Percentiles rank a stretch among this genome's conserved stretches.
phyloP scores from a whole-genome alignment of 805 yeast genomes.

The Lipomyces sp. region DNA sequence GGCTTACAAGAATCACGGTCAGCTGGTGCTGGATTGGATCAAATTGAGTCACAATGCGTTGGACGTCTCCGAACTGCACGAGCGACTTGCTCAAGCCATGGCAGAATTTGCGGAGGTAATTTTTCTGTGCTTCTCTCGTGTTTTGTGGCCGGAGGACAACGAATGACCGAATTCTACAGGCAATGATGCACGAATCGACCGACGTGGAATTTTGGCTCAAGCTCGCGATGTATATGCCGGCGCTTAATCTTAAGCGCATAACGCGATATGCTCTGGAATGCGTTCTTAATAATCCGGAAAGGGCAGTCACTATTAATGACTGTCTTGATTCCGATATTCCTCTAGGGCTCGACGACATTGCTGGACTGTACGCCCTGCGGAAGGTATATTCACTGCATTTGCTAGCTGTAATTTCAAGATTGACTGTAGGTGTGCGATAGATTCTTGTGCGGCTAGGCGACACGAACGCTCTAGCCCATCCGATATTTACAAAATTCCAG shows the following conservation, averaged over 20 bases:
- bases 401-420: background rate
- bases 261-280: slow-evolving; percentile 24
- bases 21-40: slow-evolving; percentile 53
- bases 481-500: slow-evolving; percentile 8
- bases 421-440: background rate
- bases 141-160: slow-evolving; percentile 29
- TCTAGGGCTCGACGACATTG: slow-evolving; percentile 19
- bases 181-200: slow-evolving; percentile 56
- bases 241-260: slow-evolving; percentile 15
- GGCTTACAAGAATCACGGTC: slow-evolving; percentile 77
- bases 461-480: slow-evolving; percentile 6
- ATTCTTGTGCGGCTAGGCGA: slow-evolving; percentile 14
- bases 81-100: slow-evolving; percentile 46
- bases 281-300: slow-evolving; percentile 6
- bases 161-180: slow-evolving; percentile 46
- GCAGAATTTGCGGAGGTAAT: slow-evolving; percentile 66
- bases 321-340: slow-evolving; percentile 3
- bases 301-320: slow-evolving; percentile 3
- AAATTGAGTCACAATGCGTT: slow-evolving; percentile 32
- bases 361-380: slow-evolving; percentile 14
- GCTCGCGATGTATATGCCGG: slow-evolving; percentile 24
- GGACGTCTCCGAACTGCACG: slow-evolving; percentile 40
- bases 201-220: slow-evolving; percentile 28
- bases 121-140: slow-evolving; percentile 13
- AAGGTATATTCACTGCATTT: background rate